These are phyloP conservation scores for Phoma sp. DNA, from an alignment of 2,329 filamentous ascomycete genomes.

Conservation along the genomic window DNA sequence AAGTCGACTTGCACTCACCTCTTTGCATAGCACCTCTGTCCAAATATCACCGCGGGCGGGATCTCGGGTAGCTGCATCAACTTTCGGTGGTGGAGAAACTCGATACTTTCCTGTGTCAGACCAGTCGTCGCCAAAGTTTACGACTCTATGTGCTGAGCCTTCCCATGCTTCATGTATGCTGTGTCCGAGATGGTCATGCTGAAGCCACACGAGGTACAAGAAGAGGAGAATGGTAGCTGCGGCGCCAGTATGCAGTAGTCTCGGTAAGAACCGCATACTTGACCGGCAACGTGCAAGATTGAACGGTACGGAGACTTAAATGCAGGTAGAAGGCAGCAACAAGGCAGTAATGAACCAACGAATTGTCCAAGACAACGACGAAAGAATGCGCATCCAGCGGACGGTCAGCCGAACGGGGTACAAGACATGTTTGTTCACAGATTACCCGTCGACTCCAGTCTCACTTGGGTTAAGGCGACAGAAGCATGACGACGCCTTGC, in stretches of 20 bases:
- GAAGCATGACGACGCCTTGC: conserved; percentile 33
- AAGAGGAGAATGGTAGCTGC: conserved; percentile 33
- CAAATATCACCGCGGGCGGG: conserved; percentile 40
- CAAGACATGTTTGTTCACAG: conserved; percentile 27
- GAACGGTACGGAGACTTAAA: not conserved
- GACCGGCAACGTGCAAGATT: not conserved
- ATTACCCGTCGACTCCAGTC: conserved; percentile 16
- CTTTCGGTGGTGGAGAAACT: conserved; percentile 35
- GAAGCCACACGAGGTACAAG: conserved; percentile 40
- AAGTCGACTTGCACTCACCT: conserved; percentile 27
- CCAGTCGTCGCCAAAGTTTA: conserved; percentile 50
- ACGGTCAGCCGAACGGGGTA: conserved; percentile 7
- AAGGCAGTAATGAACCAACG: conserved; percentile 9
- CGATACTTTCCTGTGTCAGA: conserved; percentile 47
- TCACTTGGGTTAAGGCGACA: conserved; percentile 20
- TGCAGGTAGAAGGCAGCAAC: not conserved
- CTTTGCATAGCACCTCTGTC: conserved; percentile 46
- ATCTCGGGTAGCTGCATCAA: conserved; percentile 32
- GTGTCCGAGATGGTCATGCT: conserved; percentile 32
- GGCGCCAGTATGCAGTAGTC: conserved; percentile 38
- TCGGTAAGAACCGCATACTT: conserved; percentile 41
- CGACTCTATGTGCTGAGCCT: conserved; percentile 38
- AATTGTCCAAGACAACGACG: conserved; percentile 5
- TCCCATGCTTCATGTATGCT: conserved; percentile 39
- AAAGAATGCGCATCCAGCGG: conserved; percentile 1